These are phyloP conservation scores for Pseudogymnoascus sp. DNA, from an alignment of 2,329 filamentous ascomycete species.

Conservation along the genomic window DNA sequence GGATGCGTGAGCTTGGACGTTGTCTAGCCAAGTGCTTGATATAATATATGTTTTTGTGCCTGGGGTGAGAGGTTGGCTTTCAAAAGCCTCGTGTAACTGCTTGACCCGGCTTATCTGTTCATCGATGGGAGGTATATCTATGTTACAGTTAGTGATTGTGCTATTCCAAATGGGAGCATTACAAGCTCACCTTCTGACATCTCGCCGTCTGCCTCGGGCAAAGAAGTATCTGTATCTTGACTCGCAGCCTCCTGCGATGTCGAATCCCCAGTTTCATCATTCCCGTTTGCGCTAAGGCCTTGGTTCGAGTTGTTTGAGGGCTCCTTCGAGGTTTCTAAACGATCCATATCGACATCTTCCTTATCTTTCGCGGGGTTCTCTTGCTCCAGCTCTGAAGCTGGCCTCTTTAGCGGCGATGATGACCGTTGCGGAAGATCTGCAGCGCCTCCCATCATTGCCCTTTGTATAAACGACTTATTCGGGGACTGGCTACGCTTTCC, in stretches of 20 bases:
- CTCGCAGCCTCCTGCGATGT: background rate
- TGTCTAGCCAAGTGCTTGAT: constrained; percentile 70
- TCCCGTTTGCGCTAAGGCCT: background rate
- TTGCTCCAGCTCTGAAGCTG: constrained; percentile 38
- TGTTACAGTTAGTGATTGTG: background rate
- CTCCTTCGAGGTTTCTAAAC: constrained; percentile 12
- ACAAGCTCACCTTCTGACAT: background rate
- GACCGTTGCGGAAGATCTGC: constrained; percentile 52
- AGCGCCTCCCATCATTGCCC: constrained; percentile 54
- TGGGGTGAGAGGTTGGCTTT: constrained; percentile 22
- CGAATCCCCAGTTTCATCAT: background rate
- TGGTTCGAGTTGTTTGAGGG: background rate
- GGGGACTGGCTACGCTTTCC: constrained; percentile 42
- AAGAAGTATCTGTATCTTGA: background rate
- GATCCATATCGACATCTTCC: constrained; percentile 30
- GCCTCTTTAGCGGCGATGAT: constrained; percentile 58
- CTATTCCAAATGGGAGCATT: background rate
- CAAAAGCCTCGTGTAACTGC: constrained; percentile 47
- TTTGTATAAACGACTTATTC: constrained; percentile 37
- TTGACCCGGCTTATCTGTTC: constrained; percentile 70
- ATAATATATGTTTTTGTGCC: constrained; percentile 63
- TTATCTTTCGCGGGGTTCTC: constrained; percentile 22
- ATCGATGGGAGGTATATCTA: constrained; percentile 44
- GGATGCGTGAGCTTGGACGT: constrained; percentile 59
- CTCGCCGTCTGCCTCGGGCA: background rate